These are phyloP conservation scores for Gonapodya prolifera DNA, from an alignment of 192 early-diverging fungal genomes.

Conservation along the genomic window DNA sequence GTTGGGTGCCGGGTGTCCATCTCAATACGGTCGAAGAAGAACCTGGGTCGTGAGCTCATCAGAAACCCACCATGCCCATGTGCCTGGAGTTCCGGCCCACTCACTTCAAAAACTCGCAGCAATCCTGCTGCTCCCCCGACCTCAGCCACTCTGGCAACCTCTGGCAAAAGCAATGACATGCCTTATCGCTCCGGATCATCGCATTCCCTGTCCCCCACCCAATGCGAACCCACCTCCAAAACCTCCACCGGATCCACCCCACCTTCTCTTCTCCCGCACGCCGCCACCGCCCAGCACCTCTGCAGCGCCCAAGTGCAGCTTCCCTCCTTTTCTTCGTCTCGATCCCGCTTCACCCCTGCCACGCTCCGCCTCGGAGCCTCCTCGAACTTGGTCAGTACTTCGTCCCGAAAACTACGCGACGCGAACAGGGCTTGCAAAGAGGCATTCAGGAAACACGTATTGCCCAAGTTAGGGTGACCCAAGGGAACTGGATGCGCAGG, in stretches of 20 bases:
- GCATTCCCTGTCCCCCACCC: background rate
- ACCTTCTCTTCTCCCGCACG: background rate
- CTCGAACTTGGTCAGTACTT: background rate
- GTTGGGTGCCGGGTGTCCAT: background rate
- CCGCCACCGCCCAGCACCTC: background rate
- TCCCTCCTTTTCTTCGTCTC: background rate
- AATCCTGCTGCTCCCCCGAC: background rate
- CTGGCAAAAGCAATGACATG: background rate
- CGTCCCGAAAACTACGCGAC: background rate
- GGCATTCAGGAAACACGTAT: conserved; percentile 4
- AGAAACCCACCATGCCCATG: too few species aligned
- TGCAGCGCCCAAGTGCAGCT: background rate
- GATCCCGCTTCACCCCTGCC: background rate
- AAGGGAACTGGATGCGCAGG: background rate
- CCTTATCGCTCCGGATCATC: background rate
- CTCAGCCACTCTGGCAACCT: background rate
- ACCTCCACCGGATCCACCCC: background rate
- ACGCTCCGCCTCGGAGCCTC: background rate
- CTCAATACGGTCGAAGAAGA: background rate
- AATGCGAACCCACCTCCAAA: background rate
- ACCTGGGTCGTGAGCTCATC: background rate
- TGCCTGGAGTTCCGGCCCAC: background rate
- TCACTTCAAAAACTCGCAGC: background rate
- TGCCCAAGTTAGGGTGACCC: background rate
- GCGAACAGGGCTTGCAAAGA: background rate